Base-by-base conservation (phyloP, 495 filamentous ascomycete genomes). In the Pyrenopolyporus hunteri region DNA sequence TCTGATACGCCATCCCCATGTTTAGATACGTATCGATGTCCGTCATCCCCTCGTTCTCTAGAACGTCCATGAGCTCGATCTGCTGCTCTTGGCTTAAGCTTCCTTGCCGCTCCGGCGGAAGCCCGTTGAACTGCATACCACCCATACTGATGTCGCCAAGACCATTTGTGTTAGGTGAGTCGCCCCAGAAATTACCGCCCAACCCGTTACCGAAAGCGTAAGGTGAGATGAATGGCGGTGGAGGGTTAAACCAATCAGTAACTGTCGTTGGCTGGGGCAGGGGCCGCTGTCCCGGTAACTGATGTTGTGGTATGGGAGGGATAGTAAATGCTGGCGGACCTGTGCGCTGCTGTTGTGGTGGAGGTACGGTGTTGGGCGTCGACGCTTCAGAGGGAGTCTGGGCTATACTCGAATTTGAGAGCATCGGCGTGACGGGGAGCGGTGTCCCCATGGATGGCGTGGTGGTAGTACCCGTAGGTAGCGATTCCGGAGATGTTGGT, bases 11-110 rank as follows among this genome's bases (percentile, higher is more conserved):
- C 52, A 54, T 55, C 8, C 70, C 70, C 67, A 72, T 67, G 64
- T 80, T 85, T 61, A 89, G 79, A 50, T 83, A 86, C 13, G 79
- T 80, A 57, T 85, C 79, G 52, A 87, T 86, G 53, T 87, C 84
- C 20, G 73, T 80, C 68, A 86, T 78, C 19, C 87, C 87, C 60
- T 88, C 78, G 25, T 82, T 79, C 61, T 88, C 86, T 19, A 90
- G 70, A 31, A 83, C 81, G 25, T 82, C 78, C 85, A 90, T 85
- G 46, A 91, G 72, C 74, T 90, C 85, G 35, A 85, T 71, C 70
- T 90, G 88, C 69, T 90, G 85, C 66, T 88, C 80, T 49, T 88
- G 85, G 39, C 82, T 88, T 47, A 91, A 73, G 33, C 86, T 89
- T 36, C 85, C 83, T 35, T 83, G 80, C 7, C 87, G 77, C 69